Evolutionary conservation across 148 eudicot species (phyloP), one percentile per base, ranked within the genome.

Genomic region (Rhododendron ovatum): DNA sequence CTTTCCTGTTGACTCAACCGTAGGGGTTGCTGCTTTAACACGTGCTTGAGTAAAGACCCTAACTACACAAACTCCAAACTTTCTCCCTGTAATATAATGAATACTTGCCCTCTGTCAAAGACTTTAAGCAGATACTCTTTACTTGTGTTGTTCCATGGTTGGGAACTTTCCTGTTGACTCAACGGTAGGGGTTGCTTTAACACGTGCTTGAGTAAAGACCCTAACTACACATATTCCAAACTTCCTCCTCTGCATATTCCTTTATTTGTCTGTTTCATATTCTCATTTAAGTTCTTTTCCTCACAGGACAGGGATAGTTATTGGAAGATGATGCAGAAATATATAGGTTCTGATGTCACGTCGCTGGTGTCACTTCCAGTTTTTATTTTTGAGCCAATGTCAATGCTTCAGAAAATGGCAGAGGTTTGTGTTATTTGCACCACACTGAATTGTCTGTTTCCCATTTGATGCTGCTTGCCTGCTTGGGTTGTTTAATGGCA

Each of bases 331-430:
- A 97, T 97, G 99, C 99, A 95, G 84, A 94, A 94, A 82, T 97
- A 97, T 88, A 91, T 97, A 84, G 99, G 99, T 33, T 88, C 96
- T 88, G 99, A 97, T 93, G 93, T 97, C 65, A 97, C 99, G 39
- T 97, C 99, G 82, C 89, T 97, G 99, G 99, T 97, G 85, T 95
- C 99, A 0, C 96, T 97, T 51, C 99, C 99, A 5, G 99, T 97
- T 35, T 91, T 93, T 84, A 97, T 97, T 84, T 97, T 95, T 91
- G 99, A 97, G 96, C 98, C 99, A 45, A 95, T 97, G 99, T 93
- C 99, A 51, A 95, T 95, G 98, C 92, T 95, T 86, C 99, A 97
- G 85, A 97, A 95, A 92, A 93, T 97, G 95, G 99, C 99, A 13
- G 99, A 97, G 99, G 99, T 97, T 90, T 84, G 88, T 89, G 81